A percentile compares a stretch with the other conserved stretches of the same genome.
phyloP scores from a whole-genome alignment of 2,329 filamentous ascomycete species.

The Cadophora gregata region DNA sequence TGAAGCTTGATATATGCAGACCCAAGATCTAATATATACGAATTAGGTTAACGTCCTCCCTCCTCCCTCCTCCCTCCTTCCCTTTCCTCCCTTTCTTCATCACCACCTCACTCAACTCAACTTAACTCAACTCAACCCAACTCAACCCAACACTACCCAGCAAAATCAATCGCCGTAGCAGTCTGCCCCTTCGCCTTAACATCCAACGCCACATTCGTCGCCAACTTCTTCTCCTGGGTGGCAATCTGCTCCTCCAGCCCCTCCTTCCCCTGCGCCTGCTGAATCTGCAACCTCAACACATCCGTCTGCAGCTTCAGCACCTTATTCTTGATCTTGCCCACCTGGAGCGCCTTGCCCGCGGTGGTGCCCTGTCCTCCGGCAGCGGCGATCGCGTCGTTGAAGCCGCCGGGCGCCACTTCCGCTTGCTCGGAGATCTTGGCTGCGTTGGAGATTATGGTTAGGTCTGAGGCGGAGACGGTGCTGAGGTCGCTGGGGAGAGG shows the following conservation, averaged over 20 bases:
- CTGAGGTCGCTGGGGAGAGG: constrained; percentile 55
- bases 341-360: constrained; percentile 54
- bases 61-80: not conserved
- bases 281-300: constrained; percentile 56
- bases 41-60: constrained; percentile 8
- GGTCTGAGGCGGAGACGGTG: constrained; percentile 53
- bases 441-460: constrained; percentile 54
- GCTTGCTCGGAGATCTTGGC: constrained; percentile 59
- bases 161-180: constrained; percentile 35
- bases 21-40: constrained; percentile 9
- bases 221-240: constrained; percentile 56
- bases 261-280: constrained; percentile 55
- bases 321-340: constrained; percentile 67
- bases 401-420: constrained; percentile 55
- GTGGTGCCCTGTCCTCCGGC: constrained; percentile 46
- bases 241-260: constrained; percentile 52
- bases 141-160: constrained; percentile 17
- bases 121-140: not conserved
- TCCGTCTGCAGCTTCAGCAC: constrained; percentile 62
- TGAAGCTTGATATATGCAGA: not conserved
- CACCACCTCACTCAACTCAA: not conserved
- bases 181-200: constrained; percentile 45
- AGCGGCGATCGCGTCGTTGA: constrained; percentile 59
- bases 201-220: constrained; percentile 56
- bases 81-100: not conserved